Percentiles rank a stretch among this genome's conserved stretches.
phyloP scores from a whole-genome alignment of 129 eudicot genomes.

The Pseudognaphalium luteoalbum region DNA sequence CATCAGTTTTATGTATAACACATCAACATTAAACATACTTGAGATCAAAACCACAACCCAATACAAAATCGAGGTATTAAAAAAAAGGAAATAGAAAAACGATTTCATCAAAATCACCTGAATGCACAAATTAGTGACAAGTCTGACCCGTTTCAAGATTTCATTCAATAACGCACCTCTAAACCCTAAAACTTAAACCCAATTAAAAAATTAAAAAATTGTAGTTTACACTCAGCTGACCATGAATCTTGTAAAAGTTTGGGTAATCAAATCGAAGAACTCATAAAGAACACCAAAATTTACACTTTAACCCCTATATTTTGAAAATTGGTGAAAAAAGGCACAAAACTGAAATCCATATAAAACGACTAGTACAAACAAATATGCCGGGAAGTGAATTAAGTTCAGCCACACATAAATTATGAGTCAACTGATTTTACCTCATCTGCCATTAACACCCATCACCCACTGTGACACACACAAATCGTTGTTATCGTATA shows the following conservation, averaged over 20 bases:
- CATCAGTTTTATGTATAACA: not conserved
- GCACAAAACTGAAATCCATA: not conserved
- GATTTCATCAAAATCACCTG: constrained; percentile 21
- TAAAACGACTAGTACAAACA: not conserved
- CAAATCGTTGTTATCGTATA: constrained; percentile 10
- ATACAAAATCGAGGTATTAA: not conserved
- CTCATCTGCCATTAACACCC: constrained; percentile 29
- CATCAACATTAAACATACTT: not conserved
- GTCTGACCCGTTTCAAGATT: constrained; percentile 7
- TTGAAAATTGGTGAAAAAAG: not conserved
- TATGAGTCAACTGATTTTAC: constrained; percentile 27
- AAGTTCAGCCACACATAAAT: constrained; percentile 26
- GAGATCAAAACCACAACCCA: not conserved
- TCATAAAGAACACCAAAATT: not conserved
- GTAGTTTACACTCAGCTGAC: constrained; percentile 11
- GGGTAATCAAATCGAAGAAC: not conserved
- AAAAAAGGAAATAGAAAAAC: constrained; percentile 1
- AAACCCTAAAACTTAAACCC: not conserved
- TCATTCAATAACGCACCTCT: constrained; percentile 6
- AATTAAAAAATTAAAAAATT: constrained; percentile 2
- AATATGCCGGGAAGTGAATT: constrained; percentile 23
- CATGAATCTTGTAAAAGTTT: not conserved
- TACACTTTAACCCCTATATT: constrained; percentile 13
- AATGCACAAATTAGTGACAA: constrained; percentile 9
- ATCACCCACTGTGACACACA: constrained; percentile 10